phyloP scores from a whole-genome alignment of 140 eudicot genomes.

The Bidens hawaiensis region DNA sequence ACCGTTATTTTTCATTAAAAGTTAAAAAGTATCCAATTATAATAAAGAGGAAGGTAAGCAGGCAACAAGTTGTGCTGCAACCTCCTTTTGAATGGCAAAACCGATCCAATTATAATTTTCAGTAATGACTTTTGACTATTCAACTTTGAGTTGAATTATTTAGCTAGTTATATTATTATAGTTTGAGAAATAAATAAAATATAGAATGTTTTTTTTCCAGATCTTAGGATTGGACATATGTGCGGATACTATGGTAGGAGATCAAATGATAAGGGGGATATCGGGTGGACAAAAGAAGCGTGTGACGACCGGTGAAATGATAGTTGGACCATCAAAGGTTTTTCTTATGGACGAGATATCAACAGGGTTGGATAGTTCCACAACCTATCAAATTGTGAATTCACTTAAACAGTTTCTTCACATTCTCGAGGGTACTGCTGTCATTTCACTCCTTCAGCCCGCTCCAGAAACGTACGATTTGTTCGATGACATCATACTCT shows the following conservation, averaged over 20 bases:
- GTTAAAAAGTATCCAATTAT: too few relatives aligned
- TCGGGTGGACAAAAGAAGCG: slow-evolving; percentile 93
- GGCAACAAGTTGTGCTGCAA: too few relatives aligned
- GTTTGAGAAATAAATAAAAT: background rate
- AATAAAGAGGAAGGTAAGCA: too few relatives aligned
- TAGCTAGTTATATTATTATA: background rate
- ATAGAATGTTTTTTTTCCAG: slow-evolving; percentile 27
- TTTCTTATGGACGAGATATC: slow-evolving; percentile 93
- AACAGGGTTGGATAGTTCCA: slow-evolving; percentile 88
- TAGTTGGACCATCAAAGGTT: slow-evolving; percentile 72
- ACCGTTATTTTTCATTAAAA: too few relatives aligned
- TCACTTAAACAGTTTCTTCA: slow-evolving; percentile 57
- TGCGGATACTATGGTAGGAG: slow-evolving; percentile 78
- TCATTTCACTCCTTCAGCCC: slow-evolving; percentile 82
- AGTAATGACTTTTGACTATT: background rate
- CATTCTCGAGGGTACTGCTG: slow-evolving; percentile 61
- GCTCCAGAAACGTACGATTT: slow-evolving; percentile 83
- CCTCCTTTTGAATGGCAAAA: background rate
- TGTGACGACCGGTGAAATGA: slow-evolving; percentile 83
- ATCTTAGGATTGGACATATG: slow-evolving; percentile 72
- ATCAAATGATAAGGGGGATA: slow-evolving; percentile 70
- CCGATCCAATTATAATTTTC: background rate
- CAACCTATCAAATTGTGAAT: slow-evolving; percentile 67
- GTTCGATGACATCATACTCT: slow-evolving; percentile 71
- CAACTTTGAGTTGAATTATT: background rate